Conservation (phyloP, 1,284 basidiomycete species). For the Austroboletus niveus region DNA sequence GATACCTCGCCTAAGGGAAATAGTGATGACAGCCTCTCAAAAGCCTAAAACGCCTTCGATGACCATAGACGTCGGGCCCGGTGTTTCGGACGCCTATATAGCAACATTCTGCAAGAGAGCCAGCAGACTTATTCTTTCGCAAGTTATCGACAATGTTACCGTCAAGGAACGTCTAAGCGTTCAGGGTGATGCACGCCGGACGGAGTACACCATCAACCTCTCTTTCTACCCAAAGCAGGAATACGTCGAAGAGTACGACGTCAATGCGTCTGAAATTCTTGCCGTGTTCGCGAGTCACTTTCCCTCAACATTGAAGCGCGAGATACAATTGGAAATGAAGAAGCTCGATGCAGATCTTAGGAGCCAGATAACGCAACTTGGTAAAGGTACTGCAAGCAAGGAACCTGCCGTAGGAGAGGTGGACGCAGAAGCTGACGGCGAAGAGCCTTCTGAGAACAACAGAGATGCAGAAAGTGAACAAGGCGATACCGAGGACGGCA, state of each 20-base stretch:
- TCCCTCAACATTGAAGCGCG: constrained; percentile 82
- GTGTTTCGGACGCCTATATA: constrained; percentile 56
- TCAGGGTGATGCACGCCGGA: constrained; percentile 69
- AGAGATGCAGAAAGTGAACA: constrained; percentile 61
- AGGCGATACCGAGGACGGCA: constrained; percentile 75
- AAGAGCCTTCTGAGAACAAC: constrained; percentile 25
- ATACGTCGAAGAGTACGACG: constrained; percentile 84
- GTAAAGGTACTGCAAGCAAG: constrained; percentile 65
- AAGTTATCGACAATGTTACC: constrained; percentile 82
- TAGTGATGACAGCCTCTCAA: constrained; percentile 98
- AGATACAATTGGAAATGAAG: constrained; percentile 86
- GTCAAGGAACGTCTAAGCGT: constrained; percentile 81
- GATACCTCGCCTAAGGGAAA: constrained; percentile 98
- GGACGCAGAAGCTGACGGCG: constrained; percentile 44
- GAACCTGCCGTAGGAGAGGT: constrained; percentile 49
- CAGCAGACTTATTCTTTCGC: constrained; percentile 83
- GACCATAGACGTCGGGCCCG: constrained; percentile 74
- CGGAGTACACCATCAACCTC: constrained; percentile 82
- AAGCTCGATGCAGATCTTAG: constrained; percentile 80
- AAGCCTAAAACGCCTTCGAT: constrained; percentile 99
- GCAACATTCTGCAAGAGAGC: constrained; percentile 89
- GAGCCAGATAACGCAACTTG: constrained; percentile 79
- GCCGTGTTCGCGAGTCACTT: constrained; percentile 75
- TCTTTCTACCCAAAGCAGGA: constrained; percentile 87
- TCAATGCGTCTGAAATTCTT: constrained; percentile 75